Evolutionary conservation across 139 green algal species (phyloP), one percentile per base, ranked within the genome.

Genomic region (Picochlorum sp.): DNA sequence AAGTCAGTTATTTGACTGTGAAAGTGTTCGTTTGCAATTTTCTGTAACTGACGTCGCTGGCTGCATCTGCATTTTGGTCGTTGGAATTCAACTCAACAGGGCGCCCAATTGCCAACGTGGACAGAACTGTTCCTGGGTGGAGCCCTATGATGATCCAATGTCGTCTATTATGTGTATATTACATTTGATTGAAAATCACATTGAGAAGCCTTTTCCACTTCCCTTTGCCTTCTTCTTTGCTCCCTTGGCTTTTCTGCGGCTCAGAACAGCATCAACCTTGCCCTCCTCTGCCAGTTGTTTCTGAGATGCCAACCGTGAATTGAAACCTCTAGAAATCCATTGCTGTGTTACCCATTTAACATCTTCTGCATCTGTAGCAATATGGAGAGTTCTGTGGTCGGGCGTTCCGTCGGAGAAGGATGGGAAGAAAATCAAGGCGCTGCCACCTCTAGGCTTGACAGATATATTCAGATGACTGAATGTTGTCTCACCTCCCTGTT

Each of bases 381-480:
- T 89, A 73, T 92, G 85, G 37, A 92, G 65, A n/a, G 81, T 81
- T 73, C 75, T 68, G 4, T 67, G 49, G 49, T 91, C 85, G 3
- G 77, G 47, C 6, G 64, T 71, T n/a, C 84, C 84, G 62, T 88
- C 76, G 1, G 71, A 46, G 61, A 84, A 88, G 2, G 77, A 44
- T 15, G 85, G 85, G 74, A 91, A 91, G 71, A 91, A 91, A n/a
- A 91, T 65, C 44, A 91, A 68, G n/a, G 78, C 82, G 5, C 28
- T 72, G 61, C 85, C 85, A 60, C 72, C 65, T 14, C 32, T 23
- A 1, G 85, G 85, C 65, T 73, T 51, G 24, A 91, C 79, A 15
- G 69, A 62, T 8, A 91, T 52, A 45, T 72, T 73, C 49, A 91
- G 68, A 26, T 78, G 59, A 49, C 90, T 78, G 63, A 91, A 91